Conservation (phyloP, 805 yeast genomes). For the Blastobotrys americana region DNA sequence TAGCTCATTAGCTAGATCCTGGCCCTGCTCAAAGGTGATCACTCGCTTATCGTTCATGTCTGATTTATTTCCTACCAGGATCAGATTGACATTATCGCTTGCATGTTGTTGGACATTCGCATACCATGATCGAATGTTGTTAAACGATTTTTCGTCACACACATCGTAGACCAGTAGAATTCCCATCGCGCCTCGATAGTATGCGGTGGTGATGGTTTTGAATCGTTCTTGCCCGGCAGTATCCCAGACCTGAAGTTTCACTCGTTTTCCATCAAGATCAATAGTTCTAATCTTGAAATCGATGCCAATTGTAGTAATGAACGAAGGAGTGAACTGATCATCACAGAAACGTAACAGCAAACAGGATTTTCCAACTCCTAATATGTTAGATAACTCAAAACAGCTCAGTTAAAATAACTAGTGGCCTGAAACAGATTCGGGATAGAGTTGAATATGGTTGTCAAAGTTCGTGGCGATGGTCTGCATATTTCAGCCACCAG, state of each 20-base stretch:
- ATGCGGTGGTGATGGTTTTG: conserved; percentile 95
- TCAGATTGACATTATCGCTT: conserved; percentile 87
- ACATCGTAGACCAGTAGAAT: conserved; percentile 95
- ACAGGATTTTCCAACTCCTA: conserved; percentile 52
- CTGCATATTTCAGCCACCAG: too few relatives aligned
- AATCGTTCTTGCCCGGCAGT: conserved; percentile 99
- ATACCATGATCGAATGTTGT: conserved; percentile 90
- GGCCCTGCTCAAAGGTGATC: conserved; percentile 86
- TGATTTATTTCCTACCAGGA: conserved; percentile 91
- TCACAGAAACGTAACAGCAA: conserved; percentile 86
- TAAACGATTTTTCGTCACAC: conserved; percentile 92
- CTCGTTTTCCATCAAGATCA: conserved; percentile 84
- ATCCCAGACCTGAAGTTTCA: conserved; percentile 97
- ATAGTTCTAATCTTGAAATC: conserved; percentile 96
- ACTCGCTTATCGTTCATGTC: conserved; percentile 86
- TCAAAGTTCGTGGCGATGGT: too few relatives aligned
- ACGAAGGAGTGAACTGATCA: conserved; percentile 92
- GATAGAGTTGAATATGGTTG: too few relatives aligned
- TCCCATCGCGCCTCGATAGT: conserved; percentile 98
- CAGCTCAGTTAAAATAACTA: too few relatives aligned
- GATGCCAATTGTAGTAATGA: conserved; percentile 95
- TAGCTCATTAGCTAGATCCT: conserved; percentile 74
- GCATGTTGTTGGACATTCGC: conserved; percentile 95
- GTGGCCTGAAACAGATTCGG: too few relatives aligned
- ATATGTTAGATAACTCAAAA: too few relatives aligned